These are phyloP conservation scores for Arxiozyma slooffiae DNA, from an alignment of 1,139 yeast species.

Conservation along the genomic window DNA sequence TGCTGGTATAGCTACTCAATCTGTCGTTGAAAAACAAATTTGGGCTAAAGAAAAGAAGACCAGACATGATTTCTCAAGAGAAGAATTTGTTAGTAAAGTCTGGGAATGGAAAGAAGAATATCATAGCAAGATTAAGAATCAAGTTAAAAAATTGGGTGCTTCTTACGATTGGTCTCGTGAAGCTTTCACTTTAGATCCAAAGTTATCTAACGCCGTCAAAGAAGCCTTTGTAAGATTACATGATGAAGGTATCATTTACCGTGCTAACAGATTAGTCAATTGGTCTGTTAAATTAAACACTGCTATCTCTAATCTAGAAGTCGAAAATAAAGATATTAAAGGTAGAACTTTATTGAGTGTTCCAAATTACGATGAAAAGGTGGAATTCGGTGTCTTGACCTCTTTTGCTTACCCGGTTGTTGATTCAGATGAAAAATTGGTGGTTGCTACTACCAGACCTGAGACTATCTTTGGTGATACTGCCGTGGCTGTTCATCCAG, in stretches of 20 bases:
- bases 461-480: slow-evolving; percentile 98
- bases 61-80: slow-evolving; percentile 93
- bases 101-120: slow-evolving; percentile 99
- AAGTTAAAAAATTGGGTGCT: slow-evolving; percentile 82
- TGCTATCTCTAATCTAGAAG: slow-evolving; percentile 92
- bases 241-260: slow-evolving; percentile 91
- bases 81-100: slow-evolving; percentile 72
- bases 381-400: slow-evolving; percentile 93
- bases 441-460: slow-evolving; percentile 98
- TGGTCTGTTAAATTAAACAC: slow-evolving; percentile 95
- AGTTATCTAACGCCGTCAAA: slow-evolving; percentile 66
- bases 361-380: slow-evolving; percentile 82
- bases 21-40: slow-evolving; percentile 92
- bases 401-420: slow-evolving; percentile 88
- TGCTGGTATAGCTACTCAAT: slow-evolving; percentile 98
- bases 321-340: slow-evolving; percentile 78
- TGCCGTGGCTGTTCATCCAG: slow-evolving; percentile 94
- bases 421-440: slow-evolving; percentile 63
- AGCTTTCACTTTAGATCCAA: slow-evolving; percentile 83
- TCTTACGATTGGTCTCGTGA: slow-evolving; percentile 95
- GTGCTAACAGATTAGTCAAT: slow-evolving; percentile 87
- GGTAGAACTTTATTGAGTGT: slow-evolving; percentile 75
- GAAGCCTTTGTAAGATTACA: slow-evolving; percentile 88
- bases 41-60: slow-evolving; percentile 85
- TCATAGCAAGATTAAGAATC: slow-evolving; percentile 74